phyloP scores from a whole-genome alignment of 1,284 basidiomycete genomes.

The Ustilago tritici region DNA sequence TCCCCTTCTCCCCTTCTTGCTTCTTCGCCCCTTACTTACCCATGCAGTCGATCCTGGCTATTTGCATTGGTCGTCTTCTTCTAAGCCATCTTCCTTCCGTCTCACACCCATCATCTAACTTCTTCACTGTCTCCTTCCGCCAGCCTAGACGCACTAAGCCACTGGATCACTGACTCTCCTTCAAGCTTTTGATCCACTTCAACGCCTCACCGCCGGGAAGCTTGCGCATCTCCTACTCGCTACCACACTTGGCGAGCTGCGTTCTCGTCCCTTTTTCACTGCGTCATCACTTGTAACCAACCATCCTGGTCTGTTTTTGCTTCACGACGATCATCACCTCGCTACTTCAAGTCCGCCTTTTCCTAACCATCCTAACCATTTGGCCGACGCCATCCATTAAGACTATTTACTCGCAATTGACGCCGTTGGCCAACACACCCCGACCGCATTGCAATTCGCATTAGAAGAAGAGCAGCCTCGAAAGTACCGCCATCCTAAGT shows the following conservation, averaged over 20 bases:
- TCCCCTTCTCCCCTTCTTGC: background rate
- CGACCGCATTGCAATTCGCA: background rate
- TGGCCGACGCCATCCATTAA: background rate
- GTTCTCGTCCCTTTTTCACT: background rate
- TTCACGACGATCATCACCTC: too few species aligned
- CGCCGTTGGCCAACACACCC: too few species aligned
- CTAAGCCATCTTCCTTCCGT: background rate
- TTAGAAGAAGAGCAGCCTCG: background rate
- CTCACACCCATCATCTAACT: background rate
- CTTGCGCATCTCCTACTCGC: background rate
- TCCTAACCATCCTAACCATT: background rate
- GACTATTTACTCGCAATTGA: too few species aligned
- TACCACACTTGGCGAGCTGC: background rate
- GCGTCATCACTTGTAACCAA: background rate
- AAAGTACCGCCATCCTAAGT: too few species aligned
- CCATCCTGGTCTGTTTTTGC: background rate
- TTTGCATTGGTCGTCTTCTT: constrained; percentile 18
- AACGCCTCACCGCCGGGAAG: constrained; percentile 18
- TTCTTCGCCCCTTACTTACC: constrained; percentile 12
- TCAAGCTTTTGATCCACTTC: background rate
- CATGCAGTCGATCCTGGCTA: constrained; percentile 20
- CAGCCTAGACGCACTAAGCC: constrained; percentile 9
- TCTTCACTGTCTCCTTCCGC: constrained; percentile 4
- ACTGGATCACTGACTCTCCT: background rate
- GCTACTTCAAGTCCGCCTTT: background rate